Evolutionary conservation across 495 filamentous ascomycete genomes (phyloP), one percentile per base, ranked within the genome.

Genomic region (Xylaria castorea): DNA sequence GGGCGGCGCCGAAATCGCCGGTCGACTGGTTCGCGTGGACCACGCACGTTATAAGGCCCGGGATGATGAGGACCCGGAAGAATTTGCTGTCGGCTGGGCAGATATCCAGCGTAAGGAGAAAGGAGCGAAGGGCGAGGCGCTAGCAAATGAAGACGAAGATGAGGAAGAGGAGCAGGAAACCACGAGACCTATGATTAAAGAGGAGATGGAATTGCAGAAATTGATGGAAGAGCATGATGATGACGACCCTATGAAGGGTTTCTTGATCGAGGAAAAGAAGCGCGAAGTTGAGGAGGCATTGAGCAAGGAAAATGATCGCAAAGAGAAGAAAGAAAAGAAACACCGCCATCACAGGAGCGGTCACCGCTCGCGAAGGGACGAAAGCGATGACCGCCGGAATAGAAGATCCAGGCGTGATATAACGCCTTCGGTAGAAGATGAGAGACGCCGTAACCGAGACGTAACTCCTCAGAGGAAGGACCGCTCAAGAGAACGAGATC

Each of bases 211-310:
- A 78, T 78, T 98, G 57, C 89, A 87, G 69, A 88, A 90, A 66
- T 78, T 98, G 75, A 90, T 96, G 22, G 81, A 86, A 71, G 90
- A 94, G 25, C 92, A 97, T 74, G 95, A 98, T 74, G 95, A 98
- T 30, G 96, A 98, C 75, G 95, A 99, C 82, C 95, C 96, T 2
- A 98, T 98, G 96, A 98, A 97, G 82, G 89, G 89, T 65, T 97
- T 92, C 78, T 80, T 97, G 63, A 87, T 98, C 32, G 85, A 94
- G 57, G 92, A 96, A 83, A 97, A 97, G 87, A 93, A 91, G 77
- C 92, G 94, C 74, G 93, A 97, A 80, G 89, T 97, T 44, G 89
- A 91, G 44, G 86, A 83, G 63, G 94, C 94, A 1, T 76, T 93
- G 75, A 85, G 87, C 73, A 89, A 82, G 73, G 81, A 87, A 68